Evolutionary conservation across 306 rosid genomes (phyloP).

Genomic region (Citrullus amarus): DNA sequence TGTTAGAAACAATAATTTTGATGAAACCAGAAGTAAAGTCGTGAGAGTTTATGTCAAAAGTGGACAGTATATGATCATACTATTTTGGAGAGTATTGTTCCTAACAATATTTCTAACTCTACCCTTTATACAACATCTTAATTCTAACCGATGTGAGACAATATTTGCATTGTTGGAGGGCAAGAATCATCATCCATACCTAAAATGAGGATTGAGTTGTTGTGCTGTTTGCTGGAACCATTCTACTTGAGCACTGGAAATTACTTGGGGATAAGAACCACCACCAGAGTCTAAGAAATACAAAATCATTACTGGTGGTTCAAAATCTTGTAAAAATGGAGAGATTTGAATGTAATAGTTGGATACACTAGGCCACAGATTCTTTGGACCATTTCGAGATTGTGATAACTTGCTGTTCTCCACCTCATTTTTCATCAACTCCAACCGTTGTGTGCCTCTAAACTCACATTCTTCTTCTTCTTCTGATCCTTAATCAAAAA

Average conservation of each 20-base stretch:
- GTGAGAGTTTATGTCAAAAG: too few species aligned
- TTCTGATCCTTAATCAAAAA: neutral
- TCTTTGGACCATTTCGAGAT: slow-evolving; percentile 50
- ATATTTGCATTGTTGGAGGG: neutral
- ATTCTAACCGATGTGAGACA: neutral
- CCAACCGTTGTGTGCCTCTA: slow-evolving; percentile 47
- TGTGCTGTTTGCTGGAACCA: slow-evolving; percentile 48
- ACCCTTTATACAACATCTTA: too few species aligned
- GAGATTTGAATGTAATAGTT: slow-evolving; percentile 52
- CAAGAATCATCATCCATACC: slow-evolving; percentile 22
- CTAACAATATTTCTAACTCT: neutral
- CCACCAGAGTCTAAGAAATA: slow-evolving; percentile 91
- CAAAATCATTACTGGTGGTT: slow-evolving; percentile 44
- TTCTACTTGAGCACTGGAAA: slow-evolving; percentile 52
- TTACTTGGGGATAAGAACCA: slow-evolving; percentile 75
- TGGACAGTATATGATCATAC: too few species aligned
- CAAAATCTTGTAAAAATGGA: slow-evolving; percentile 19
- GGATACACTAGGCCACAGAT: slow-evolving; percentile 78
- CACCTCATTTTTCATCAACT: slow-evolving; percentile 50
- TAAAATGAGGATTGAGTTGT: slow-evolving; percentile 47
- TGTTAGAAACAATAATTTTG: too few species aligned
- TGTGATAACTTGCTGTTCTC: slow-evolving; percentile 26
- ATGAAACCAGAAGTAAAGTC: too few species aligned
- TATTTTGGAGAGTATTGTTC: neutral
- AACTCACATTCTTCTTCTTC: slow-evolving; percentile 56